These are phyloP conservation scores for Globisporangium parvum DNA, from an alignment of 352 stramenopile species.

Conservation along the genomic window DNA sequence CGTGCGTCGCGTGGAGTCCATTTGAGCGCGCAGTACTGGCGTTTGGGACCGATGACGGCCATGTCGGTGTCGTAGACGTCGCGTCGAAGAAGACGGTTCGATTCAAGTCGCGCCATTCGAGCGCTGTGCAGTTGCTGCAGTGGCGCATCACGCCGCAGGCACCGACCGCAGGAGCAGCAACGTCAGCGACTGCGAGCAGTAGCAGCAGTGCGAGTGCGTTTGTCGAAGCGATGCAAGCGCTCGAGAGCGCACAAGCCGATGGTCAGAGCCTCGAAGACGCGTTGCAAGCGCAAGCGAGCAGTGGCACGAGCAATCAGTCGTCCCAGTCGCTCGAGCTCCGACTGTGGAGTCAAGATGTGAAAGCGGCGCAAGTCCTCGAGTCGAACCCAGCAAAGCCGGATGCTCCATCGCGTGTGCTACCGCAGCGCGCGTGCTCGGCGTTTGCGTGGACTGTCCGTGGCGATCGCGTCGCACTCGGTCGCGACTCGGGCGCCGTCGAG, in stretches of 20 bases:
- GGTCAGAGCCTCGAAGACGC: constrained; percentile 47
- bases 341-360: constrained; percentile 47
- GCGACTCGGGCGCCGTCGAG: constrained; percentile 39
- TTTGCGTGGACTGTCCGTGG: constrained; percentile 26
- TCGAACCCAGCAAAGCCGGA: constrained; percentile 28
- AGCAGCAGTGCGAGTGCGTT: constrained; percentile 16
- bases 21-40: constrained; percentile 41
- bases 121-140: constrained; percentile 34
- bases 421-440: constrained; percentile 15
- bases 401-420: constrained; percentile 14
- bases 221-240: constrained; percentile 36
- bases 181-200: background rate
- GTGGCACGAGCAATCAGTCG: too few relatives aligned
- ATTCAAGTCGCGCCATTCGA: constrained; percentile 34
- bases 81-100: constrained; percentile 46
- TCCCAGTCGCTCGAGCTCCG: background rate
- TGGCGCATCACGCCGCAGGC: constrained; percentile 24
- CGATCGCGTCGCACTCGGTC: constrained; percentile 30
- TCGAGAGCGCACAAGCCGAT: constrained; percentile 42
- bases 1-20: constrained; percentile 58
- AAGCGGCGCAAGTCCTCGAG: constrained; percentile 23
- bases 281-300: constrained; percentile 23
- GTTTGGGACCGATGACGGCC: constrained; percentile 70
- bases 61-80: constrained; percentile 50
- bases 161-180: background rate